Conservation (phyloP, 441 rosid species). For the Adansonia rubrostipa region DNA sequence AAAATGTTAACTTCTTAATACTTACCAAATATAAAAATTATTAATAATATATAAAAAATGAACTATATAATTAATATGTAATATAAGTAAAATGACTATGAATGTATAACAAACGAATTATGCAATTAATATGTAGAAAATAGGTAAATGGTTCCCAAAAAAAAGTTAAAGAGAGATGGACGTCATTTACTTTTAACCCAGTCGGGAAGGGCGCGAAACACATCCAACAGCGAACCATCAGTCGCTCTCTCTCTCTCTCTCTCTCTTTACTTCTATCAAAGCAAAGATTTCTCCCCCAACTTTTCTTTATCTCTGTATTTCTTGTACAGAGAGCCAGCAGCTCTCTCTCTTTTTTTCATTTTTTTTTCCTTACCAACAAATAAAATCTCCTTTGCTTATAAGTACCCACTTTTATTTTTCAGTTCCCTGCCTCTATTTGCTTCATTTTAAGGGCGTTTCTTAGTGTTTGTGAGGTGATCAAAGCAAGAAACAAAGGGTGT, state of each 20-base stretch:
- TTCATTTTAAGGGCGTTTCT: not conserved
- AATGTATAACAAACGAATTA: too few relatives aligned
- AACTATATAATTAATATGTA: too few relatives aligned
- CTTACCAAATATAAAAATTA: too few relatives aligned
- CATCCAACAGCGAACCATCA: not conserved
- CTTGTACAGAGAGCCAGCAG: slow-evolving; percentile 37
- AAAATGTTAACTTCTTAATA: too few relatives aligned
- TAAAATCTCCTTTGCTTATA: not conserved
- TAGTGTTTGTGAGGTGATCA: slow-evolving; percentile 1
- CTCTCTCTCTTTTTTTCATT: not conserved
- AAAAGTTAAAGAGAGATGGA: too few relatives aligned
- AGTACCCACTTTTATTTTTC: not conserved
- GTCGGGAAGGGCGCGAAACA: too few relatives aligned
- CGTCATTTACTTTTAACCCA: too few relatives aligned
- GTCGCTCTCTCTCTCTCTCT: not conserved
- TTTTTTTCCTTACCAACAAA: not conserved
- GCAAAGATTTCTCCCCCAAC: not conserved
- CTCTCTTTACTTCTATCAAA: not conserved
- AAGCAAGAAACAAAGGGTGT: not conserved
- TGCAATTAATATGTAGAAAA: too few relatives aligned
- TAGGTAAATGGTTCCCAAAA: too few relatives aligned
- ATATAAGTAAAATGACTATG: too few relatives aligned
- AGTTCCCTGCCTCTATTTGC: too few relatives aligned
- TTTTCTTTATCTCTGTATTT: slow-evolving; percentile 11
- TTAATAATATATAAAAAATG: too few relatives aligned